Base-by-base conservation (phyloP, 2,329 filamentous ascomycete species). In the Talaromyces sp. region DNA sequence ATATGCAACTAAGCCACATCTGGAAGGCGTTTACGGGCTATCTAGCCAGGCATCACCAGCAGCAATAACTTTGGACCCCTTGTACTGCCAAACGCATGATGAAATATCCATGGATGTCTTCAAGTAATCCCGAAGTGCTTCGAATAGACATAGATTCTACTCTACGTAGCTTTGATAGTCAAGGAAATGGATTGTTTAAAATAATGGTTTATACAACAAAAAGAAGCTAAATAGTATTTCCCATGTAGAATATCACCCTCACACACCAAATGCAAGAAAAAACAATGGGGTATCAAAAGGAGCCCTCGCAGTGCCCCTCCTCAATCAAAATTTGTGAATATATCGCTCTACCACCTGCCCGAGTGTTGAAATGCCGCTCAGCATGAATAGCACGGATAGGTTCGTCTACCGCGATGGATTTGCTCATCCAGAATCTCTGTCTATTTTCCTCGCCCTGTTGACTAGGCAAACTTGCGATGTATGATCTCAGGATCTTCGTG, bases 401-500 rank as follows among this genome's bases (percentile, higher is more conserved):
- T 35, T 13, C n/a, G 31, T 57, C 50, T 57, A 43, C 45, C 43
- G 31, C 22, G 13, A 35, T 49, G 39, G 17, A 33, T 19, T 31
- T 13, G 11, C 11, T 37, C 2, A 2, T 22, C n/a, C 41, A 35
- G 45, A 61, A 17, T 25, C 25, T 22, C 35, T 35, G 19, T 33
- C 27, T 15, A 39, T 17, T 50, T 22, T 62, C 3, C 17, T 41
- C 31, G 41, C 27, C 17, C 41, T 50, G 35, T 37, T 11, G 41
- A 58, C 33, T 62, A 97, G 73, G 92, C 93, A 79, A 98, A 97
- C 81, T 97, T 98, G 75, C 92, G 95, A 81, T 98, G 94, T 76
- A 99, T 98, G 73, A 99, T 95, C 75, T 99, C 94, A 19, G 95
- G 95, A 77, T 99, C 97, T 85, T 99, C 95, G 78, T 99, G 95